Percentiles rank a stretch among this genome's conserved stretches.
These are phyloP conservation scores for Amanita rubescens DNA, from an alignment of 768 basidiomycete species.

Conservation along the genomic window DNA sequence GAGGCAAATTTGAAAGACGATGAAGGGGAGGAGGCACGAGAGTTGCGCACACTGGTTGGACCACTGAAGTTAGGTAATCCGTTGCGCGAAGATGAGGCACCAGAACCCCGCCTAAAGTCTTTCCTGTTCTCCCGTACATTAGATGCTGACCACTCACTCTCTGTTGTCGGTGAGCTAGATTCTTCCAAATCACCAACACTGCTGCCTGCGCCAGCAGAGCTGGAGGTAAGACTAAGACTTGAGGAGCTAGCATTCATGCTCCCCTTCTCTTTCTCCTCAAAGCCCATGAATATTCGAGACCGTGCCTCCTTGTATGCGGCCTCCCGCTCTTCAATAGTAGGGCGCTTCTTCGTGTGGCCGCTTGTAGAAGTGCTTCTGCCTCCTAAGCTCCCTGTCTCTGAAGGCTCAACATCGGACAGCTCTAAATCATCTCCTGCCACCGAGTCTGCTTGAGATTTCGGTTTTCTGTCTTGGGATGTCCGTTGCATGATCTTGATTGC, in stretches of 20 bases:
- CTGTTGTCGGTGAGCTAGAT: conserved; percentile 66
- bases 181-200: conserved; percentile 64
- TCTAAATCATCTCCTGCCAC: conserved; percentile 71
- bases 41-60: conserved; percentile 59
- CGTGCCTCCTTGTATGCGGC: conserved; percentile 88
- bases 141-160: conserved; percentile 70
- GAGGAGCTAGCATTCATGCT: conserved; percentile 75
- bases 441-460: conserved; percentile 55
- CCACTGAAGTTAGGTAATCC: conserved; percentile 41
- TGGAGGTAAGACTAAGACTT: conserved; percentile 61
- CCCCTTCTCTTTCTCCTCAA: conserved; percentile 66
- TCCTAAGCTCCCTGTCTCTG: conserved; percentile 72
- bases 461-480: conserved; percentile 42
- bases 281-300: conserved; percentile 79
- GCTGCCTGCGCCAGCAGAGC: conserved; percentile 50
- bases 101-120: conserved; percentile 34
- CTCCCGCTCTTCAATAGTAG: conserved; percentile 80
- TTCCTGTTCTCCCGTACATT: conserved; percentile 51
- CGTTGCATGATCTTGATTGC: conserved; percentile 87
- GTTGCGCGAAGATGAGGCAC: conserved; percentile 53
- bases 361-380: conserved; percentile 59
- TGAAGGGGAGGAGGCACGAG: conserved; percentile 68
- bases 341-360: conserved; percentile 56
- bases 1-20: conserved; percentile 71
- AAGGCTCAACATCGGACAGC: conserved; percentile 71